phyloP scores from a whole-genome alignment of 192 early-diverging fungal genomes.

The Chytriomyces hyalinus region DNA sequence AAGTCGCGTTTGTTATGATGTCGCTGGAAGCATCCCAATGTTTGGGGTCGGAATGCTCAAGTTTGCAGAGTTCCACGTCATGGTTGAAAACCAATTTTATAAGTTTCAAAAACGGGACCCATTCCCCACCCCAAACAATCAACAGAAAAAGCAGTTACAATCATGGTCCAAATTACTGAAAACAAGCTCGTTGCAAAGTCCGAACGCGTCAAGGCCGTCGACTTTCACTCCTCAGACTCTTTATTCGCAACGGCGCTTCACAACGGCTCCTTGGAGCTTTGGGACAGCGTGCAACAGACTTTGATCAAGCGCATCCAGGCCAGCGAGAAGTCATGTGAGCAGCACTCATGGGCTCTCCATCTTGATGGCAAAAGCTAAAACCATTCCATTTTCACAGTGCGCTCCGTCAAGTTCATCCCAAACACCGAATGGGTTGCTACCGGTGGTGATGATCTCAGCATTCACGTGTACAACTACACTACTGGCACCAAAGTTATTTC shows the following conservation, averaged over 20 bases:
- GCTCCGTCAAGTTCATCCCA: constrained; percentile 91
- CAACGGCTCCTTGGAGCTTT: constrained; percentile 95
- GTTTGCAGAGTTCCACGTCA: not conserved
- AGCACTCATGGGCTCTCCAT: constrained; percentile 30
- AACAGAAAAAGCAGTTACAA: no score
- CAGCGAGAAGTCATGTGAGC: not conserved
- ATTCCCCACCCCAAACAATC: no score
- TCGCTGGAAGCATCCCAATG: constrained; percentile 11
- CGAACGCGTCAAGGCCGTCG: not conserved
- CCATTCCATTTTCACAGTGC: constrained; percentile 65
- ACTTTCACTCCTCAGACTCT: not conserved
- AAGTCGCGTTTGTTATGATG: no score
- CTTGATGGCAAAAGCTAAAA: not conserved
- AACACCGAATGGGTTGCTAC: constrained; percentile 94
- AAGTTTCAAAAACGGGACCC: no score
- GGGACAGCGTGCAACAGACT: constrained; percentile 72
- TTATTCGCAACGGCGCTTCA: constrained; percentile 73
- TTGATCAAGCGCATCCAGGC: not conserved
- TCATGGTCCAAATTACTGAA: not conserved
- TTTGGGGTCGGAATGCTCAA: no score
- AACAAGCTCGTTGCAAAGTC: constrained; percentile 1
- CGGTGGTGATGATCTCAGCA: constrained; percentile 98
- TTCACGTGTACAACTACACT: constrained; percentile 95
- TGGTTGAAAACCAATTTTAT: constrained; percentile 46
- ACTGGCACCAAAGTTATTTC: constrained; percentile 62